These are phyloP conservation scores for Paecilomyces variotii DNA, from an alignment of 2,329 filamentous ascomycete species.

Conservation along the genomic window DNA sequence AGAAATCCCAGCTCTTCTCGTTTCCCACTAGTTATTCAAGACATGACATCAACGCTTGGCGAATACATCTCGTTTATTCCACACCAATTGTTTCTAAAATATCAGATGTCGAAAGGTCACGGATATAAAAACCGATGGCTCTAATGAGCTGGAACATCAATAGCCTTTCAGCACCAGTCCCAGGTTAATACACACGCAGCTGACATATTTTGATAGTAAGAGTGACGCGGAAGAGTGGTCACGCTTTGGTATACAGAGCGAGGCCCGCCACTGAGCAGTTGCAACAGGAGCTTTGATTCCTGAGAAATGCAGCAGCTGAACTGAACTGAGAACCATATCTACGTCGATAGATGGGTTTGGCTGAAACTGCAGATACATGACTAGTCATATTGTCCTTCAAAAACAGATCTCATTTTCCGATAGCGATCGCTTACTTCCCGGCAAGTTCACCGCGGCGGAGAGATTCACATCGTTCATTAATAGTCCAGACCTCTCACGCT, in stretches of 20 bases:
- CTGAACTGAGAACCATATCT: neutral
- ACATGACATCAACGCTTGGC: neutral
- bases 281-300: neutral
- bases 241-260: neutral
- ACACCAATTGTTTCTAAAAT: neutral
- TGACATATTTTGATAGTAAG: neutral
- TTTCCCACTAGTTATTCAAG: neutral
- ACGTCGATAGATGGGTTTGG: neutral
- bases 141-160: neutral
- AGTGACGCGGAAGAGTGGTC: neutral
- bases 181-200: neutral
- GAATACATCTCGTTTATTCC: neutral
- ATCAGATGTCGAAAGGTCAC: neutral
- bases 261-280: neutral
- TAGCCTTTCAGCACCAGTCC: neutral
- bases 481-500: too few species aligned
- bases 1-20: neutral
- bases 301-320: neutral
- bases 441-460: too few species aligned
- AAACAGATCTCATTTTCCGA: neutral
- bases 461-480: too few species aligned
- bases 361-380: neutral
- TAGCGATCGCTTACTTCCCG: neutral
- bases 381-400: neutral
- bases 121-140: neutral